Conservation (phyloP, 495 filamentous ascomycete species). For the Pseudevernia furfuracea region DNA sequence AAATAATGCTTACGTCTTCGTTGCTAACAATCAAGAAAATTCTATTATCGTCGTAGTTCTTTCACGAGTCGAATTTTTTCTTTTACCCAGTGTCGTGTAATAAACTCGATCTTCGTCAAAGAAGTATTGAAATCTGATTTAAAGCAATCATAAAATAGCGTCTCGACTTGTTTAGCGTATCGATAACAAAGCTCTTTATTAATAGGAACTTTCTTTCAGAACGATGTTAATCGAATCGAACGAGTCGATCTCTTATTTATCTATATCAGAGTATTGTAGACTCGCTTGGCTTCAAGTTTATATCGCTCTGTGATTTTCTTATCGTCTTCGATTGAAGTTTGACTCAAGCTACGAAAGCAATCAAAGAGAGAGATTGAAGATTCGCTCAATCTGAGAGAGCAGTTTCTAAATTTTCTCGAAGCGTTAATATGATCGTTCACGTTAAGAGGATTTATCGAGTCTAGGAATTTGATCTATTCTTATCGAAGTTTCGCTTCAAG, state of each 20-base stretch:
- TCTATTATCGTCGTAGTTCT: neutral
- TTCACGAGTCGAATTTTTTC: neutral
- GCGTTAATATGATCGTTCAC: too few relatives aligned
- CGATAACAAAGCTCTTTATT: neutral
- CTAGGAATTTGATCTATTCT: too few relatives aligned
- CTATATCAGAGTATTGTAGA: neutral
- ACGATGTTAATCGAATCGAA: neutral
- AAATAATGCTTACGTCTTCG: neutral
- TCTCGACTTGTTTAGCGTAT: neutral
- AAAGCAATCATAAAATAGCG: neutral
- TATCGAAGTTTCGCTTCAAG: neutral
- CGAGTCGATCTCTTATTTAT: neutral
- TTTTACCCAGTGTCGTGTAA: neutral
- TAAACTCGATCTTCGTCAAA: neutral
- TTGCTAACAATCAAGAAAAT: neutral
- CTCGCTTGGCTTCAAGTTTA: neutral
- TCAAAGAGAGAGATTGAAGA: too few relatives aligned
- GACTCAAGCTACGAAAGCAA: too few relatives aligned
- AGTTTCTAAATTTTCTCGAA: too few relatives aligned
- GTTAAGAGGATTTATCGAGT: too few relatives aligned
- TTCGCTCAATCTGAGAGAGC: too few relatives aligned
- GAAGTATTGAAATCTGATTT: neutral
- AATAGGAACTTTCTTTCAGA: neutral
- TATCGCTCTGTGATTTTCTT: neutral
- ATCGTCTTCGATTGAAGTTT: too few relatives aligned